These are phyloP conservation scores for Cucumis cinereus DNA, from an alignment of 306 rosid genomes.

Conservation along the genomic window DNA sequence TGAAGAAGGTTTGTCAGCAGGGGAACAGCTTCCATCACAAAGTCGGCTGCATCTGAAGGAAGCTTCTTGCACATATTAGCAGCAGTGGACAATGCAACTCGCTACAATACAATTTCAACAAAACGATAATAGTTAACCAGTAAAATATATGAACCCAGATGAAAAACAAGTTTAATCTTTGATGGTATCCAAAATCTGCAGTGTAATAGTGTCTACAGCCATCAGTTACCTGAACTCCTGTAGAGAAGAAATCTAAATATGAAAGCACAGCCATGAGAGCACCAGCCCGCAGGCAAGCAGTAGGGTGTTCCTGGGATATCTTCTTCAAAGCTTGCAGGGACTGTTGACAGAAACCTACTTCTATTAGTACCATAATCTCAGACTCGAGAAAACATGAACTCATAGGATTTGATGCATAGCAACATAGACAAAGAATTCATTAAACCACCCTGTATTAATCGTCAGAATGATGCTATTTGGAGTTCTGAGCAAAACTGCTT, in stretches of 20 bases:
- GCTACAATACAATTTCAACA: slow-evolving; percentile 31
- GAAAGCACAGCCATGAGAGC: slow-evolving; percentile 99
- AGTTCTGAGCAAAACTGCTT: not conserved
- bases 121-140: not conserved
- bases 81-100: slow-evolving; percentile 97
- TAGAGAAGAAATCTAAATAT: slow-evolving; percentile 85
- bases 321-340: slow-evolving; percentile 97
- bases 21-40: slow-evolving; percentile 99
- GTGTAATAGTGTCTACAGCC: not conserved
- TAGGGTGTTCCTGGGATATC: slow-evolving; percentile 97
- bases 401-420: not conserved
- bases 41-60: slow-evolving; percentile 98
- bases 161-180: not conserved
- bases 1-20: slow-evolving; percentile 91
- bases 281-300: slow-evolving; percentile 97
- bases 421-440: not conserved
- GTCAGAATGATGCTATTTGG: not conserved
- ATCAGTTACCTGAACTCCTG: slow-evolving; percentile 82
- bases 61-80: slow-evolving; percentile 99
- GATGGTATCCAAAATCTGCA: not conserved
- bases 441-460: not conserved
- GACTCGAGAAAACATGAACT: not conserved
- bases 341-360: slow-evolving; percentile 44
- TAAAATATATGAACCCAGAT: not conserved
- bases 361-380: slow-evolving; percentile 14